phyloP scores from a whole-genome alignment of 345 rosid species.

The Citrus trifoliata region DNA sequence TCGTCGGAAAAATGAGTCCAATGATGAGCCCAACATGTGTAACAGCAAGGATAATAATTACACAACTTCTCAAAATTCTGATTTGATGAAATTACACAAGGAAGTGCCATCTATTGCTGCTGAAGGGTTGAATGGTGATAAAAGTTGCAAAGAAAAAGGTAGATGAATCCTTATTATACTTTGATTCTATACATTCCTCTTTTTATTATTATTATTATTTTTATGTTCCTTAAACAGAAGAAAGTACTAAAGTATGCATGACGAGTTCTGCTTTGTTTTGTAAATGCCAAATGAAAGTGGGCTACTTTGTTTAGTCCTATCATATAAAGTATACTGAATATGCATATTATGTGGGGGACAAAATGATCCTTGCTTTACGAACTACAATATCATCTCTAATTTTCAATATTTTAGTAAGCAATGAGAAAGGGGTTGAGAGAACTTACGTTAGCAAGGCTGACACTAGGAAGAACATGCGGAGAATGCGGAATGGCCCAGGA shows the following conservation, averaged over 20 bases:
- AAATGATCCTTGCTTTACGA: neutral
- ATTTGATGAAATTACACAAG: conserved; percentile 21
- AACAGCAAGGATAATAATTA: conserved; percentile 19
- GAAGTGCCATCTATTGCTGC: conserved; percentile 22
- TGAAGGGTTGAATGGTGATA: conserved; percentile 29
- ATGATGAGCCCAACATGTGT: conserved; percentile 22
- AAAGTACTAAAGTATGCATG: conserved; percentile 1
- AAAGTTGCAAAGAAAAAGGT: conserved; percentile 35
- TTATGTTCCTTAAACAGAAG: neutral
- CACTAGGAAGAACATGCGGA: conserved; percentile 61
- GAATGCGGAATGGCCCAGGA: conserved; percentile 89
- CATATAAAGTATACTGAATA: neutral
- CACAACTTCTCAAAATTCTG: conserved; percentile 29
- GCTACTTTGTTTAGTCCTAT: neutral
- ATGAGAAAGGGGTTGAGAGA: conserved; percentile 46
- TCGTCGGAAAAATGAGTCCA: conserved; percentile 39
- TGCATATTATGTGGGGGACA: neutral
- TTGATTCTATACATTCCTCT: neutral
- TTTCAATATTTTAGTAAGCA: conserved; percentile 48
- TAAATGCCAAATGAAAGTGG: neutral
- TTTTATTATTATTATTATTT: too few species aligned
- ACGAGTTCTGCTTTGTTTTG: neutral
- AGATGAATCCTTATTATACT: conserved; percentile 17
- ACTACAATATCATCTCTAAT: conserved; percentile 25
- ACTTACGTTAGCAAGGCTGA: conserved; percentile 62